Percentiles rank a stretch among this genome's conserved stretches.
Conservation (phyloP, 2,329 filamentous ascomycete species). For the Verruconis gallopava region DNA sequence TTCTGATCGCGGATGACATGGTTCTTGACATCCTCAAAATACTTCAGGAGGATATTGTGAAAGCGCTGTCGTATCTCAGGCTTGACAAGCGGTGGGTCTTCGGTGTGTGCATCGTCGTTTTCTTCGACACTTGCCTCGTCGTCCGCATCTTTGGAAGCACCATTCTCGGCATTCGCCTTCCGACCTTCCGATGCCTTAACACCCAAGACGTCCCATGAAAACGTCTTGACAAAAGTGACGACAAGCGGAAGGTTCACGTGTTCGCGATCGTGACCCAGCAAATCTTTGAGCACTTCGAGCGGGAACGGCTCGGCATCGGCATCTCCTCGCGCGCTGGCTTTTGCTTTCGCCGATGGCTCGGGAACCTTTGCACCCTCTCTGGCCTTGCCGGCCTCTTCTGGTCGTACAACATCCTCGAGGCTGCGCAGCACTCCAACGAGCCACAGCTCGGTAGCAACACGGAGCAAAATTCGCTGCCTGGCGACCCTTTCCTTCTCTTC, state of each 20-base stretch:
- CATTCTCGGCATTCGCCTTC: conserved; percentile 59
- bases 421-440: conserved; percentile 79
- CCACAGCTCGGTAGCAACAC: conserved; percentile 93
- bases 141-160: conserved; percentile 28
- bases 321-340: conserved; percentile 45
- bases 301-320: conserved; percentile 75
- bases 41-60: conserved; percentile 69
- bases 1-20: conserved; percentile 90
- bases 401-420: conserved; percentile 54
- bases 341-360: conserved; percentile 49
- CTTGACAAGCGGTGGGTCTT: conserved; percentile 62
- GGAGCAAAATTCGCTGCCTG: conserved; percentile 72
- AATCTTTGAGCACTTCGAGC: conserved; percentile 91
- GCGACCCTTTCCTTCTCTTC: conserved; percentile 90
- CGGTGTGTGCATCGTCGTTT: conserved; percentile 34
- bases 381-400: conserved; percentile 49
- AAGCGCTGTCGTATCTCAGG: conserved; percentile 75
- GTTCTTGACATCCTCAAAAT: conserved; percentile 83
- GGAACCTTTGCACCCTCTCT: conserved; percentile 42
- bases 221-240: conserved; percentile 90
- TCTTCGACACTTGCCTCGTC: conserved; percentile 38
- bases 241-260: conserved; percentile 83
- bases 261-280: conserved; percentile 85
- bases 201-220: conserved; percentile 89
- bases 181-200: conserved; percentile 67